Evolutionary conservation across 352 stramenopile genomes (phyloP), one percentile per base, ranked within the genome.

Genomic region (Thalassiosira mediterranea): DNA sequence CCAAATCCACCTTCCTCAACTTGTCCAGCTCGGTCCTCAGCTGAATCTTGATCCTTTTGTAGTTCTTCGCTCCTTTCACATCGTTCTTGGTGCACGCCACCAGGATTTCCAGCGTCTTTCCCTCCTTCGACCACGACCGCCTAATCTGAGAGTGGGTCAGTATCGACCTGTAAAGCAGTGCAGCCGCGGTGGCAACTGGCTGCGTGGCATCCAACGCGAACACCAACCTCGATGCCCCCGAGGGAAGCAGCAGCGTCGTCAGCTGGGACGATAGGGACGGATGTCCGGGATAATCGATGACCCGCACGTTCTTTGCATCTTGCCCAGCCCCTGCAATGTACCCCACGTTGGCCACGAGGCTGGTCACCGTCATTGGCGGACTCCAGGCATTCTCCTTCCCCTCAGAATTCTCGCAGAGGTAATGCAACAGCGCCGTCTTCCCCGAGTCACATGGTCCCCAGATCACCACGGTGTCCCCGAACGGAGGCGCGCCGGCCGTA

Each of bases 11-110:
- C 47, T 79, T 77, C 26, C 74, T 64, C 53, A 90, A 63, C 38
- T 65, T 67, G 51, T 90, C 82, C 63, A 92, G 71, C 70, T 92
- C 86, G 52, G 71, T 92, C n/a, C 83, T 76, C 4, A 92, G 25
- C 67, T 88, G 79, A 46, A 90, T 78, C 56, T 86, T 88, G 25
- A 92, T 83, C 34, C 86, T 65, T 64, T 77, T 79, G 34, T 71
- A 66, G 83, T 92, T 92, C 52, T 90, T 90, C 23, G 77, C 70
- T 61, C 81, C 83, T n/a, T 69, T 46, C 2, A 53, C 17, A 56
- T 90, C 77, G 17, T 25, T 60, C 54, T 90, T 89, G 46, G 86
- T 81, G 46, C 81, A 88, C 37, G 74, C 73, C 11, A 90, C 67
- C 34, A 90, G 65, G 59, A 92, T 71, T 4, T 37, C 2, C 47